Base-by-base conservation (phyloP, 1,139 yeast genomes). In the Torulaspora pretoriensis region DNA sequence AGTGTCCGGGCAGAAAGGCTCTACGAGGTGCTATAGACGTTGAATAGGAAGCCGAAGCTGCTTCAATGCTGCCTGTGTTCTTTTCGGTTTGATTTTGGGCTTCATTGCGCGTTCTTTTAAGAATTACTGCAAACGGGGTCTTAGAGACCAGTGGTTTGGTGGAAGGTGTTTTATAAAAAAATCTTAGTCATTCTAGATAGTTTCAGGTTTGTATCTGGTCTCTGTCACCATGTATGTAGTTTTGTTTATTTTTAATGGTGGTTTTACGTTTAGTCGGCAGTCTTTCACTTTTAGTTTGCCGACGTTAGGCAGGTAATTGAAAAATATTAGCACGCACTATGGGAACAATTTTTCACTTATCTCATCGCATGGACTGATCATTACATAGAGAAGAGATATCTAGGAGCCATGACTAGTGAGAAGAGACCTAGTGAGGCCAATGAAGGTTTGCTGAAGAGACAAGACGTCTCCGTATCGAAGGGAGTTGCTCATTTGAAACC, bases 401-500 rank as follows among this genome's bases (percentile, higher is more conserved):
- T 22, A 23, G 13, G 34, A 23, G 34, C 24, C 13, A 46, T 47
- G 50, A 42, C 42, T 17, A 36, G 28, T 7, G 46, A 41, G 8
- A 44, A 47, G 38, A 36, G 51, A 24, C 5, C 43, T 14, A 46
- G 16, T 22, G 50, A 25, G n/a, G 34, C n/a, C 5, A 45, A 14
- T 1, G 40, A 16, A 3, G 40, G 17, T 19, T 14, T 36, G 28
- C 38, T 32, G 8, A 53, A 54, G 43, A 48, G 51, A 33, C 47
- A 40, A 13, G 53, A 53, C 32, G 30, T 41, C 8, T 36, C 48
- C 9, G 12, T 30, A 9, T 35, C 49, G 37, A 75, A 72, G 48
- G 90, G 92, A 19, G 68, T 79, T 42, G 90, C 90, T 0, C 76
- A 80, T 2, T 74, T 83, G 51, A 83, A 83, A 65, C 68, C 80